phyloP scores from a whole-genome alignment of 768 basidiomycete genomes.

The Coprinellus micaceus region DNA sequence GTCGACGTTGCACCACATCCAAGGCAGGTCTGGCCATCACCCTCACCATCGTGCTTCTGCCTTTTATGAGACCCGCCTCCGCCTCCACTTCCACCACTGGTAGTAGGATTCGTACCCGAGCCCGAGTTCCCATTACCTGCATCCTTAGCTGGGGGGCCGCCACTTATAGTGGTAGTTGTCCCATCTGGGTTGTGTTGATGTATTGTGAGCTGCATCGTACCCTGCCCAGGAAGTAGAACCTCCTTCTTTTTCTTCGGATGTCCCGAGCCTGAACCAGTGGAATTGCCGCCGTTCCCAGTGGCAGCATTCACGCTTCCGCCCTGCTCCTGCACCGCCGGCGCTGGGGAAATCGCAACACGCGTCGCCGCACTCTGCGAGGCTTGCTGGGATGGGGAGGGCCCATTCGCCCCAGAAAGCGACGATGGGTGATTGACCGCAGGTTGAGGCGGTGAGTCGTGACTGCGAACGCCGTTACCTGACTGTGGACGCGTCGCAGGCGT shows the following conservation, averaged over 20 bases:
- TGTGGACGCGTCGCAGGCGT: conserved; percentile 1
- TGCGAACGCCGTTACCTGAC: conserved; percentile 7
- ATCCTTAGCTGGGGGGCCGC: neutral
- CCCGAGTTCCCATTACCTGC: neutral
- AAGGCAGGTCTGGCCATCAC: conserved; percentile 66
- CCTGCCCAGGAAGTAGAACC: neutral
- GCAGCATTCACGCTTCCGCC: neutral
- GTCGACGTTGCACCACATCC: conserved; percentile 83
- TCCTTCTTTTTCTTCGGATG: conserved; percentile 8
- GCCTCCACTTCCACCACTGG: neutral
- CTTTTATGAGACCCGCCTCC: conserved; percentile 4
- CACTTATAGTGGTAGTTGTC: neutral
- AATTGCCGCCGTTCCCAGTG: neutral
- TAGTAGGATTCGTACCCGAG: neutral
- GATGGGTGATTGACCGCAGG: neutral
- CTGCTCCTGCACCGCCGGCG: neutral
- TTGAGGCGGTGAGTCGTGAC: conserved; percentile 3
- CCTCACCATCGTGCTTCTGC: conserved; percentile 7
- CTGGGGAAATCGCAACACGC: neutral
- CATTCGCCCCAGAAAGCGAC: neutral
- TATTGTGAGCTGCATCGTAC: neutral
- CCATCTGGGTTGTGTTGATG: neutral
- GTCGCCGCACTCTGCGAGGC: neutral
- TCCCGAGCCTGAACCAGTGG: neutral
- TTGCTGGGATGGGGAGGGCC: conserved; percentile 2